Conservation (phyloP, 345 rosid species). For the Draba incana region DNA sequence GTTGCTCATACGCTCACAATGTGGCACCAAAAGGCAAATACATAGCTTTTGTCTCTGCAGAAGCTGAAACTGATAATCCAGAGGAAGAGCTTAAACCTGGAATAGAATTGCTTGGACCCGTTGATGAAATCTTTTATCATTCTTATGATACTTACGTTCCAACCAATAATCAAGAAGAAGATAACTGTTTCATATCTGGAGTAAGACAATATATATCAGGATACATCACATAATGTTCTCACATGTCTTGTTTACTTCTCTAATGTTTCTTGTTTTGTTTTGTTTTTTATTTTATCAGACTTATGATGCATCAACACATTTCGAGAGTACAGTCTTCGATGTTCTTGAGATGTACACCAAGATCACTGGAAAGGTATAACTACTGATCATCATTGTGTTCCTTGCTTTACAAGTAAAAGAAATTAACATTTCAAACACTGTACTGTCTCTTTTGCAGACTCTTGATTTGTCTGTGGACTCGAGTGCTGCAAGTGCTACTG, state of each 20-base stretch:
- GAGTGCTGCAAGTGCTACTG: conserved; percentile 79
- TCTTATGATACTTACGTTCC: conserved; percentile 78
- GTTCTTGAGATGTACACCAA: conserved; percentile 74
- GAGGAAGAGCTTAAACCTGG: conserved; percentile 83
- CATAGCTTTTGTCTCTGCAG: conserved; percentile 95
- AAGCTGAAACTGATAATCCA: conserved; percentile 90
- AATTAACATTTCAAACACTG: conserved; percentile 3
- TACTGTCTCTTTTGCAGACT: conserved; percentile 43
- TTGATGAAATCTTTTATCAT: conserved; percentile 90
- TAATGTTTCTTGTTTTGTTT: conserved; percentile 19
- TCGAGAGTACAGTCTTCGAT: conserved; percentile 76
- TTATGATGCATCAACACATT: conserved; percentile 88
- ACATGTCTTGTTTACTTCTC: background rate
- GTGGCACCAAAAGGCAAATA: conserved; percentile 96
- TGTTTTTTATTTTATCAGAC: conserved; percentile 45
- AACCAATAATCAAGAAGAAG: conserved; percentile 71
- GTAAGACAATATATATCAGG: conserved; percentile 50
- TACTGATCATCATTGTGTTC: conserved; percentile 5
- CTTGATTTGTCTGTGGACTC: conserved; percentile 81
- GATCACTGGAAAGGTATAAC: conserved; percentile 85
- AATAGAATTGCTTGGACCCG: conserved; percentile 77
- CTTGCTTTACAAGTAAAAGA: conserved; percentile 25
- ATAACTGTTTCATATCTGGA: conserved; percentile 85
- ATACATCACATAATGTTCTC: background rate
- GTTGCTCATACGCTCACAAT: conserved; percentile 92